Evolutionary conservation across 345 rosid species (phyloP).

Genomic region (Balakata baccata): DNA sequence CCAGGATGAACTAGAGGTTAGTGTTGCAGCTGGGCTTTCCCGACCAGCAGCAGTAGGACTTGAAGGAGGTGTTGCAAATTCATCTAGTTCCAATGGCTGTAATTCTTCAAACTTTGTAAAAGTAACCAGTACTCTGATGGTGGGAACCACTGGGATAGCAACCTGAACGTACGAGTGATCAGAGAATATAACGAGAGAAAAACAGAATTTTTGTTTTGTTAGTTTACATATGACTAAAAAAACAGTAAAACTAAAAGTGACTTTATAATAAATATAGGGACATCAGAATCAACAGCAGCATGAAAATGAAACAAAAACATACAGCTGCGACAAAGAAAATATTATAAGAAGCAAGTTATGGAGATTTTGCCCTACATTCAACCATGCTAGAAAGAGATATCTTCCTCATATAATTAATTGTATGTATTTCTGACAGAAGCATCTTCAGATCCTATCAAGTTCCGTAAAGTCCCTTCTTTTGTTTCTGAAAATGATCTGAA

Average conservation of each 20-base stretch:
- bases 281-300: not conserved
- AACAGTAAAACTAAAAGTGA: not conserved
- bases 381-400: too few species aligned
- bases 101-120: conserved; percentile 92
- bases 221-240: too few species aligned
- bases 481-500: not conserved
- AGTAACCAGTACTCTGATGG: conserved; percentile 81
- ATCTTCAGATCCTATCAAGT: too few species aligned
- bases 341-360: too few species aligned
- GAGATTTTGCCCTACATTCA: too few species aligned
- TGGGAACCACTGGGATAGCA: conserved; percentile 95
- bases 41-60: conserved; percentile 59
- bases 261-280: not conserved
- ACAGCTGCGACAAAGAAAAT: too few species aligned
- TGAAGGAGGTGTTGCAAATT: conserved; percentile 87
- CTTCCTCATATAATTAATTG: too few species aligned
- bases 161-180: conserved; percentile 42
- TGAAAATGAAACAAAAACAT: too few species aligned
- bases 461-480: not conserved
- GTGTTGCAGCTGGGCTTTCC: conserved; percentile 60
- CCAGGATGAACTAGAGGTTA: conserved; percentile 66
- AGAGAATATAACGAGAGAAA: too few species aligned
- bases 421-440: too few species aligned
- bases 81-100: conserved; percentile 68
- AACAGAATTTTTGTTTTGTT: too few species aligned